These are phyloP conservation scores for Colletotrichum sansevieriae DNA, from an alignment of 2,329 filamentous ascomycete genomes.

Conservation along the genomic window DNA sequence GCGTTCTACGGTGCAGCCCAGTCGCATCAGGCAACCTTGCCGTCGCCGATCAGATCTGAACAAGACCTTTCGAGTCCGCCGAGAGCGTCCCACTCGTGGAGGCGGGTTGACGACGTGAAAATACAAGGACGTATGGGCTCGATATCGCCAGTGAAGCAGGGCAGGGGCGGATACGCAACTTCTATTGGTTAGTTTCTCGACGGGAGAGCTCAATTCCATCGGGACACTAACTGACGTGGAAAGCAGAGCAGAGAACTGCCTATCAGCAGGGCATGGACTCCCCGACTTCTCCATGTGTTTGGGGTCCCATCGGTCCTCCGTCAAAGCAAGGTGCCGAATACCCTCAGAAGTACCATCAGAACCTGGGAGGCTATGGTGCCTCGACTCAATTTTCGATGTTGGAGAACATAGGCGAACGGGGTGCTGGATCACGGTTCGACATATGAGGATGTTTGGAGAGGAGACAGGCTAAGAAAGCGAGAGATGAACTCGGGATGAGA, in stretches of 20 bases:
- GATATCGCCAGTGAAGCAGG: slow-evolving; percentile 1
- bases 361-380: slow-evolving; percentile 1
- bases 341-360: slow-evolving; percentile 12
- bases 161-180: slow-evolving; percentile 6
- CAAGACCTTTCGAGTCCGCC: slow-evolving; percentile 16
- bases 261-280: slow-evolving; percentile 26
- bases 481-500: slow-evolving; percentile 21
- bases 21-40: slow-evolving; percentile 3
- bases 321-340: slow-evolving; percentile 40
- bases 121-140: slow-evolving; percentile 20
- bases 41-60: slow-evolving; percentile 16
- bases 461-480: neutral
- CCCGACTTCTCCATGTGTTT: slow-evolving; percentile 44
- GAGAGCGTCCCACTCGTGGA: slow-evolving; percentile 33
- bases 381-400: slow-evolving; percentile 18
- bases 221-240: neutral
- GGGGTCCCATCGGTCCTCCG: slow-evolving; percentile 49
- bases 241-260: slow-evolving; percentile 6
- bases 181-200: slow-evolving; percentile 12
- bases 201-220: neutral
- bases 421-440: slow-evolving; percentile 8
- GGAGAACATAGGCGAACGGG: neutral
- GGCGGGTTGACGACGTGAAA: slow-evolving; percentile 13
- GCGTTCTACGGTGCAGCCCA: slow-evolving; percentile 6
- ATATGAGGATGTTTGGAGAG: neutral